phyloP scores from a whole-genome alignment of 139 green algal species.

The Coccomyxa sp. region DNA sequence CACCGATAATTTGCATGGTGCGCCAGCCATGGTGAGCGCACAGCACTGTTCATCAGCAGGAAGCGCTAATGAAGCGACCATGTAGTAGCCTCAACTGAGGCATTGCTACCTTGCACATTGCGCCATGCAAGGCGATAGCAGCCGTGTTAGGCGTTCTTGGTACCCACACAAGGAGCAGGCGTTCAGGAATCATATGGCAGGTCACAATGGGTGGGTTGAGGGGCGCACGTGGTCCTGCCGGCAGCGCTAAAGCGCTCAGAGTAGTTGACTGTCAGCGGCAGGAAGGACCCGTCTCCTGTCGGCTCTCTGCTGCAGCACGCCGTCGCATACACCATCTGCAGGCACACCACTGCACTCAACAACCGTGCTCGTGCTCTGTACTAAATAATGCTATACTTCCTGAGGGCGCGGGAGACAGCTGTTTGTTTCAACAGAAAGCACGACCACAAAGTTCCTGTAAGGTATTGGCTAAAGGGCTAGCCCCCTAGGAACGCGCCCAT shows the following conservation, averaged over 20 bases:
- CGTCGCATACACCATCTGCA: slow-evolving; percentile 88
- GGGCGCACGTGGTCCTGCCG: slow-evolving; percentile 69
- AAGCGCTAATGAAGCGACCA: neutral
- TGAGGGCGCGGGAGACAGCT: no score
- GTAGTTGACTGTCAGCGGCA: slow-evolving; percentile 92
- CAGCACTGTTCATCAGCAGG: no score
- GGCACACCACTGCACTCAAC: neutral
- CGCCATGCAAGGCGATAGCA: no score
- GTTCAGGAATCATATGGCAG: neutral
- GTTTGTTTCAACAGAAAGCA: neutral
- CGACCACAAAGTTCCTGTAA: no score
- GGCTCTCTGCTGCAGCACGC: slow-evolving; percentile 63
- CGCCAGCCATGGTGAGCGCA: no score
- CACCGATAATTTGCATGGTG: neutral
- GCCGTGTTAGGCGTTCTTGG: no score
- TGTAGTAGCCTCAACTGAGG: neutral
- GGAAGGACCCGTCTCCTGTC: slow-evolving; percentile 73
- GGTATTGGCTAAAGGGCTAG: no score
- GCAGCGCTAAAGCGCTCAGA: slow-evolving; percentile 90
- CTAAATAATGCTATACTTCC: no score
- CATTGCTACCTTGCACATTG: no score
- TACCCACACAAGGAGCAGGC: no score
- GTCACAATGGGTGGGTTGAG: neutral
- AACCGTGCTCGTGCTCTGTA: no score
- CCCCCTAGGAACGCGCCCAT: no score